Base-by-base conservation (phyloP, 1,139 yeast species). In the Suhomyces maxii region DNA sequence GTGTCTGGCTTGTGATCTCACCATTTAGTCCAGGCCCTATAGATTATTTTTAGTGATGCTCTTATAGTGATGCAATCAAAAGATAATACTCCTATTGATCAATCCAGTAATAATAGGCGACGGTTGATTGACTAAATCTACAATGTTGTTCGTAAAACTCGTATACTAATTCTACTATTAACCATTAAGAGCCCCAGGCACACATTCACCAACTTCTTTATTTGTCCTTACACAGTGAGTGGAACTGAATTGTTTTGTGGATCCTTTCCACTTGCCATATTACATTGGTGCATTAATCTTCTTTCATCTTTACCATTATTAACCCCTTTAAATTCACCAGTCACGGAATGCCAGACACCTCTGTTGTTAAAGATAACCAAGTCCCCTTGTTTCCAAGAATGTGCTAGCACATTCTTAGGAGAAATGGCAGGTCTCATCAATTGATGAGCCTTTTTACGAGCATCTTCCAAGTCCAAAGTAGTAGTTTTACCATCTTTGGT, bases 281-380 rank as follows among this genome's bases (percentile, higher is more conserved):
- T 89, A 68, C 96, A 89, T 68, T 89, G 96, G 64, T 89, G 96
- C 95, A 89, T 88, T 63, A 89, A 74, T 64, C 96, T 79, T 60
- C 81, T 81, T 62, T 88, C 95, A 46, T 85, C 88, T 25, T 77
- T 76, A 26, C 81, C 84, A 44, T 64, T 63, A 11, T 46, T 49
- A 38, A 70, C 66, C 3, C 77, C 79, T 58, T 74, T 74, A 66
- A 89, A 84, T 64, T 88, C 96, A 43, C 96, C 96, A 26, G 96
- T 88, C 34, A 89, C 96, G 6, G 93, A 82, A 63, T 89, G 96
- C 84, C 90, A 85, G 10, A 89, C 93, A 36, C 96, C 96, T 63
- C 91, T 79, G 73, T 89, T 89, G 69, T 76, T 88, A 72, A 89
- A 89, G 48, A 89, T 83, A 32, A 88, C 95, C 61, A 89, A 76